Evolutionary conservation across 768 basidiomycete species (phyloP), one percentile per base, ranked within the genome.

Genomic region (Suillus bovinus): DNA sequence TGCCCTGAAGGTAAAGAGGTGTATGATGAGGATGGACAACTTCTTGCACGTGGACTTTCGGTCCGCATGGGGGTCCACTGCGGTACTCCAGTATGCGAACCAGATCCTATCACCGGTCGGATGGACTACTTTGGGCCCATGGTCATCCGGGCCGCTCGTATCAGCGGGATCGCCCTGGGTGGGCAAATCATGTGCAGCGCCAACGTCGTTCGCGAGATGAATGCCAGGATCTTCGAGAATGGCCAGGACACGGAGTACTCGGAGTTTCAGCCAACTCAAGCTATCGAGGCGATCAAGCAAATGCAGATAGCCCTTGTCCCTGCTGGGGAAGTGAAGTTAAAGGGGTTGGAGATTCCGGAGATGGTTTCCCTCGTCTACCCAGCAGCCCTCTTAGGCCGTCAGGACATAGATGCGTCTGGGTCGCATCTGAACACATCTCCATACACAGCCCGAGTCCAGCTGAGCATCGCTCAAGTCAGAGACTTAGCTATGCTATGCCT

Each of bases 51-150:
- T 6, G 97, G 97, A 7, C 77, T 99, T 20, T 94, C 94, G 22
- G 92, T 99, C 4, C 87, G 97, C 38, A 99, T 99, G 96, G 96
- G 97, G 44, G 90, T 99, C 46, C 97, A 99, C 73, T 94, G 91
- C 68, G 97, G 97, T 17, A 74, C 75, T 24, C 97, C 97, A 0
- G 83, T 92, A 33, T 97, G 94, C 71, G 96, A 97, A 70, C 83
- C 86, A 4, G 97, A 99, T 75, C 89, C 91, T 2, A 88, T 94
- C 71, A 96, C 94, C 5, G 80, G 87, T 63, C 90, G 97, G 50
- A 99, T 99, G 97, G 96, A 99, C 74, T 99, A 99, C 76, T 93
- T 96, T 69, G 96, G 96, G 0, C 89, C 94, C 1, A 93, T 97
- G 86, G 94, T 96, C 67, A 99, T 98, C 75, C 91, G 95, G 36